These are phyloP conservation scores for Botrytis medusae DNA, from an alignment of 2,329 filamentous ascomycete species.

Conservation along the genomic window DNA sequence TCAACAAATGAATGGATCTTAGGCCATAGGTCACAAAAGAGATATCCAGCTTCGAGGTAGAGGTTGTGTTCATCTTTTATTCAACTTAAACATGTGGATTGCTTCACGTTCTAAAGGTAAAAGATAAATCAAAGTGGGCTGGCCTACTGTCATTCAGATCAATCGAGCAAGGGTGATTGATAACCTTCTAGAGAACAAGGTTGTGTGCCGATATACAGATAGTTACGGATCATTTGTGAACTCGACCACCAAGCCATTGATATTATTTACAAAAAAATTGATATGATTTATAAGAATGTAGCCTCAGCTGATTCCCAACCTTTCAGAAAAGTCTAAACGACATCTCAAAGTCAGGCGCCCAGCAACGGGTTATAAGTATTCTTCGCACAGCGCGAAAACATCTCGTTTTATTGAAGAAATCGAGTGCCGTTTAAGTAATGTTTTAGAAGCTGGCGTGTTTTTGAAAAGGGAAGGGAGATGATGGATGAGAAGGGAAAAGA, in stretches of 20 bases:
- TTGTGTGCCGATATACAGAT: no score
- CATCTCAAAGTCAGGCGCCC: slow-evolving; percentile 68
- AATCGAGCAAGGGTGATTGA: neutral
- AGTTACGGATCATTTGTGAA: neutral
- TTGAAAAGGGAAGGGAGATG: neutral
- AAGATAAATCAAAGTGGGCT: neutral
- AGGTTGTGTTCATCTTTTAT: neutral
- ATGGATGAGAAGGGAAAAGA: neutral
- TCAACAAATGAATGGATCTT: neutral
- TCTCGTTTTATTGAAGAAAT: slow-evolving; percentile 45
- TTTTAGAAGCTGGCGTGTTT: slow-evolving; percentile 26
- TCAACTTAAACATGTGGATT: neutral
- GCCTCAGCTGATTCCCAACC: slow-evolving; percentile 73
- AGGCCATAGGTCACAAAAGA: no score
- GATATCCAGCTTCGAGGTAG: no score
- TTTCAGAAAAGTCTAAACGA: slow-evolving; percentile 62
- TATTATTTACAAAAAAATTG: neutral
- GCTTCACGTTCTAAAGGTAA: neutral
- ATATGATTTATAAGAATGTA: slow-evolving; percentile 45
- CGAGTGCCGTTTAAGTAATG: slow-evolving; percentile 26
- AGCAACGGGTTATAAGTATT: slow-evolving; percentile 63
- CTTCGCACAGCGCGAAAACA: slow-evolving; percentile 72
- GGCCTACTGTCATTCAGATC: neutral
- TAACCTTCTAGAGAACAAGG: no score
- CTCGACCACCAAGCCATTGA: neutral